These are phyloP conservation scores for Saccharomyces eubayanus DNA, from an alignment of 805 yeast species.

Conservation along the genomic window DNA sequence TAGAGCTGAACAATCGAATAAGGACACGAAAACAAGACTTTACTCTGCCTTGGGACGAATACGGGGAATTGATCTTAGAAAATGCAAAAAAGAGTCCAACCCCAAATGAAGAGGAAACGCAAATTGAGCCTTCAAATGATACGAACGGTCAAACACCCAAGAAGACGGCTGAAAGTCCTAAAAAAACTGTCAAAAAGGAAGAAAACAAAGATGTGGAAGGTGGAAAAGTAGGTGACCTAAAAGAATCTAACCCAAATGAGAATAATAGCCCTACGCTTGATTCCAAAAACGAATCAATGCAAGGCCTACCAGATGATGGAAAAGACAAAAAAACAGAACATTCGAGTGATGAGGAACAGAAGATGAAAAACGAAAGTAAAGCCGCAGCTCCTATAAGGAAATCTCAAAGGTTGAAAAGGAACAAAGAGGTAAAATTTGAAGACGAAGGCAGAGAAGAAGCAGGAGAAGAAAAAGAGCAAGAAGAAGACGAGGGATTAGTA, in stretches of 20 bases:
- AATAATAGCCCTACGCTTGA: background rate
- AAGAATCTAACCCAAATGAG: background rate
- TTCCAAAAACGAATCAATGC: background rate
- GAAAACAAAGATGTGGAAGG: constrained; percentile 9
- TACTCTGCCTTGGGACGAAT: constrained; percentile 38
- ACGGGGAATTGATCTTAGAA: constrained; percentile 35
- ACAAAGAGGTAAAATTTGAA: constrained; percentile 4
- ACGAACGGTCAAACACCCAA: background rate
- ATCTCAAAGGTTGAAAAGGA: constrained; percentile 1
- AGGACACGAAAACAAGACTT: constrained; percentile 24
- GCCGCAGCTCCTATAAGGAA: background rate
- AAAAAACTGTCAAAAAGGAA: background rate
- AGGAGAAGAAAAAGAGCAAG: constrained; percentile 3
- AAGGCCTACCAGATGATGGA: background rate
- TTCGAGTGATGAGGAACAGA: constrained; percentile 1
- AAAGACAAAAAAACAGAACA: constrained; percentile 6
- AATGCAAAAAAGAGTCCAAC: constrained; percentile 27
- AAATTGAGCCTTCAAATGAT: constrained; percentile 2
- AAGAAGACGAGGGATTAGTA: constrained; percentile 3
- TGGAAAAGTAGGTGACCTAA: constrained; percentile 6
- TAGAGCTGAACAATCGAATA: constrained; percentile 4
- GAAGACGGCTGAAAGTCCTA: constrained; percentile 1
- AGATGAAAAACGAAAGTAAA: background rate
- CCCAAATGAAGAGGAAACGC: constrained; percentile 4
- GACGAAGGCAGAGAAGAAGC: constrained; percentile 5